Percentiles rank a stretch among this genome's conserved stretches.
Evolutionary conservation across 768 basidiomycete genomes (phyloP).

Genomic region (Tylopilus sp.): DNA sequence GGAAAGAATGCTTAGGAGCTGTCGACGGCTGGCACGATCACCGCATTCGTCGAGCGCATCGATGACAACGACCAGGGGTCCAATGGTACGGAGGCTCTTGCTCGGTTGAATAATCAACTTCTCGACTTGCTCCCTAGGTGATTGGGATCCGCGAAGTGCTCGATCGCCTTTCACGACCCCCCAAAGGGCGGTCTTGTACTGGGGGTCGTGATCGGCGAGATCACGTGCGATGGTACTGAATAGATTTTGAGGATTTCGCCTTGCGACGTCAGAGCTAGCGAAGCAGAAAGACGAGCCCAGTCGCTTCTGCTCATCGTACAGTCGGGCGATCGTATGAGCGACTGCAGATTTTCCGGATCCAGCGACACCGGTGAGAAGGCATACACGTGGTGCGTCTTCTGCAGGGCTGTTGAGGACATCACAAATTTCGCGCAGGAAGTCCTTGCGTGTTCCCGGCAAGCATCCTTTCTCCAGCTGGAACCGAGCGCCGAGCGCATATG

Average conservation of each 20-base stretch:
- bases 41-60: conserved; percentile 24
- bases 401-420: not conserved
- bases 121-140: no score
- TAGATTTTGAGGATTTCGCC: no score
- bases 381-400: not conserved
- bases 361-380: not conserved
- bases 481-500: not conserved
- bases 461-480: not conserved
- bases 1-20: conserved; percentile 13
- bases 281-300: no score
- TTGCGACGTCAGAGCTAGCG: no score
- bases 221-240: no score
- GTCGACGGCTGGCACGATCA: not conserved
- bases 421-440: not conserved
- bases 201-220: conserved; percentile 21
- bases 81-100: conserved; percentile 7
- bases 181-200: conserved; percentile 2
- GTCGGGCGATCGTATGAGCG: no score
- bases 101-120: conserved; percentile 11
- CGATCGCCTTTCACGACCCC: no score
- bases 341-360: no score
- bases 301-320: no score
- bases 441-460: not conserved
- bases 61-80: conserved; percentile 29
- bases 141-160: no score